Percentiles rank a stretch among this genome's conserved stretches.
Conservation (phyloP, 2,329 filamentous ascomycete genomes). For the Pseudonectria buxi region DNA sequence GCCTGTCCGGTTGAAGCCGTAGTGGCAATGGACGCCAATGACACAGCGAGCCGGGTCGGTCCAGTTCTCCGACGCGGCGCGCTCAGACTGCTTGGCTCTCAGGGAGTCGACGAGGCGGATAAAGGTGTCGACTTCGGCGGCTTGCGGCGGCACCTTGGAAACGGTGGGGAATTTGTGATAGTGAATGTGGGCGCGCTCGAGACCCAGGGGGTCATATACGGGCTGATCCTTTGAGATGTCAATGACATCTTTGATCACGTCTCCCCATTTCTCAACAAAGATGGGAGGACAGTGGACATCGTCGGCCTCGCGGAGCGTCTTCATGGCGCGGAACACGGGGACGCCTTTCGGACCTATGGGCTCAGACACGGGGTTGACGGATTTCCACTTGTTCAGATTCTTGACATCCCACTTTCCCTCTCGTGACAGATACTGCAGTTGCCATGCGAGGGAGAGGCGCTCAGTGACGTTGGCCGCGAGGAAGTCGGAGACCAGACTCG, state of each 20-base stretch:
- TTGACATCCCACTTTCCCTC: slow-evolving; percentile 98
- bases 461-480: slow-evolving; percentile 67
- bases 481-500: slow-evolving; percentile 78
- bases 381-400: slow-evolving; percentile 87
- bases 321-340: slow-evolving; percentile 78
- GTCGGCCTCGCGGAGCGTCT: slow-evolving; percentile 87
- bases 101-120: slow-evolving; percentile 53
- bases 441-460: slow-evolving; percentile 79
- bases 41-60: slow-evolving; percentile 35
- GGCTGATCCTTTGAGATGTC: slow-evolving; percentile 90
- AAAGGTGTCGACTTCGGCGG: slow-evolving; percentile 47
- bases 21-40: slow-evolving; percentile 88
- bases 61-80: slow-evolving; percentile 32
- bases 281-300: slow-evolving; percentile 68
- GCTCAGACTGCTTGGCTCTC: slow-evolving; percentile 42
- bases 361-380: slow-evolving; percentile 67
- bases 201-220: slow-evolving; percentile 72
- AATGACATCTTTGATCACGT: slow-evolving; percentile 66
- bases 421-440: slow-evolving; percentile 78
- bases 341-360: slow-evolving; percentile 52
- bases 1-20: slow-evolving; percentile 90
- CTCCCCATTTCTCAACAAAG: slow-evolving; percentile 63
- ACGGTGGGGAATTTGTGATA: slow-evolving; percentile 89
- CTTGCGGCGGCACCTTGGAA: slow-evolving; percentile 75
- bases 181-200: slow-evolving; percentile 59